Percentiles rank a stretch among this genome's conserved stretches.
Evolutionary conservation across 352 stramenopile species (phyloP).

Genomic region (Aphanomyces euteiches): DNA sequence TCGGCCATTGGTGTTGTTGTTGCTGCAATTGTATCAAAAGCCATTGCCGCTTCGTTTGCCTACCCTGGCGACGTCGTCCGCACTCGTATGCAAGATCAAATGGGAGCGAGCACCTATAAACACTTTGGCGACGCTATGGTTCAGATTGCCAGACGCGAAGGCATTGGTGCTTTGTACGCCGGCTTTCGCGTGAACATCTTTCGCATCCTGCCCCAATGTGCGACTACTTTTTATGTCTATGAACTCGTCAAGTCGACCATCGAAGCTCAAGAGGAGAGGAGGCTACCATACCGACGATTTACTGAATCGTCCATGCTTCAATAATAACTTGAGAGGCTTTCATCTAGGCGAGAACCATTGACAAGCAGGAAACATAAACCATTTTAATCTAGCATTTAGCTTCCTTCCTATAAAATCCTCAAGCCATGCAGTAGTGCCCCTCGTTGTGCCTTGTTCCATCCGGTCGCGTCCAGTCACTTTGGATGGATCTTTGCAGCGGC

Average conservation of each 20-base stretch:
- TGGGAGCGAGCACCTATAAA: slow-evolving; percentile 23
- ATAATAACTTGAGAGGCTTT: too few species aligned
- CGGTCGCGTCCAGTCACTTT: too few species aligned
- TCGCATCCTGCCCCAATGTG: slow-evolving; percentile 26
- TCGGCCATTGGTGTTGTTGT: slow-evolving; percentile 16
- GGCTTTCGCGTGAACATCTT: slow-evolving; percentile 26
- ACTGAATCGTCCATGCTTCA: not conserved
- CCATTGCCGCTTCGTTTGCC: slow-evolving; percentile 8
- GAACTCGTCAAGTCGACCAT: slow-evolving; percentile 19
- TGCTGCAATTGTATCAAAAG: slow-evolving; percentile 26
- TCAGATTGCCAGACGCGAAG: slow-evolving; percentile 24
- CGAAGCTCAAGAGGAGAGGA: not conserved
- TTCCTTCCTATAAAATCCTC: too few species aligned
- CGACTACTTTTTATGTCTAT: slow-evolving; percentile 26
- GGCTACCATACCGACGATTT: not conserved
- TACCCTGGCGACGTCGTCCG: slow-evolving; percentile 28
- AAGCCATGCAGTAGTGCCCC: too few species aligned
- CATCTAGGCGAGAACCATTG: too few species aligned
- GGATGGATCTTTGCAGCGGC: too few species aligned
- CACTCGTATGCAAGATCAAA: slow-evolving; percentile 23
- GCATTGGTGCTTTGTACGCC: slow-evolving; percentile 14
- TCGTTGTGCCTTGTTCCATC: too few species aligned
- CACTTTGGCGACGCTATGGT: slow-evolving; percentile 28
- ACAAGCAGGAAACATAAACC: too few species aligned
- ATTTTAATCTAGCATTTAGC: too few species aligned